Evolutionary conservation across 371 early-diverging fungal genomes (phyloP).

Genomic region (Nosema muscidifuracis): DNA sequence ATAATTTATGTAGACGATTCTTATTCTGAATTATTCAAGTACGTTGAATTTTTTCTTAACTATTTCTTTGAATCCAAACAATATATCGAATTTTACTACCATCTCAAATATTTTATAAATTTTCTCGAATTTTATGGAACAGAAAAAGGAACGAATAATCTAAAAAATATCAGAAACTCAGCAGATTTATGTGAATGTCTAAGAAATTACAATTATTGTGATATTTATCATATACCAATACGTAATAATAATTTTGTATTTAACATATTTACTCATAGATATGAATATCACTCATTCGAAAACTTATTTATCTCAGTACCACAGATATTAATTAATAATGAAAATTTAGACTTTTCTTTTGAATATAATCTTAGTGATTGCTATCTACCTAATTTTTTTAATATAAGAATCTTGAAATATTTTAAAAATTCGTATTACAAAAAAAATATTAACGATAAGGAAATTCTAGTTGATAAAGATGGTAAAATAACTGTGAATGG

Average conservation of each 20-base stretch:
- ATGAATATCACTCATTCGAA: not conserved
- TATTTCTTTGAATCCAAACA: not conserved
- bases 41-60: not conserved
- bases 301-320: not conserved
- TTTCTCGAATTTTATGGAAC: not conserved
- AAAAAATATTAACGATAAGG: not conserved
- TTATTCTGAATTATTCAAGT: not conserved
- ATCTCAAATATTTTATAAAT: slow-evolving; percentile 2
- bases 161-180: not conserved
- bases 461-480: not conserved
- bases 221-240: not conserved
- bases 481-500: not conserved
- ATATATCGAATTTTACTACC: not conserved
- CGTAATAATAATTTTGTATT: not conserved
- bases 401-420: not conserved
- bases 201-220: not conserved
- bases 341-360: not conserved
- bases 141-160: not conserved
- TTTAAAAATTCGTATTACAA: not conserved
- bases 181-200: not conserved
- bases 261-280: slow-evolving; percentile 1
- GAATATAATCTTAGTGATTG: not conserved
- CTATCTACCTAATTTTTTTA: not conserved
- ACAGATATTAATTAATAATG: not conserved
- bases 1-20: not conserved